Conservation (phyloP, 2,329 filamentous ascomycete species). For the Colletotrichum costaricense region DNA sequence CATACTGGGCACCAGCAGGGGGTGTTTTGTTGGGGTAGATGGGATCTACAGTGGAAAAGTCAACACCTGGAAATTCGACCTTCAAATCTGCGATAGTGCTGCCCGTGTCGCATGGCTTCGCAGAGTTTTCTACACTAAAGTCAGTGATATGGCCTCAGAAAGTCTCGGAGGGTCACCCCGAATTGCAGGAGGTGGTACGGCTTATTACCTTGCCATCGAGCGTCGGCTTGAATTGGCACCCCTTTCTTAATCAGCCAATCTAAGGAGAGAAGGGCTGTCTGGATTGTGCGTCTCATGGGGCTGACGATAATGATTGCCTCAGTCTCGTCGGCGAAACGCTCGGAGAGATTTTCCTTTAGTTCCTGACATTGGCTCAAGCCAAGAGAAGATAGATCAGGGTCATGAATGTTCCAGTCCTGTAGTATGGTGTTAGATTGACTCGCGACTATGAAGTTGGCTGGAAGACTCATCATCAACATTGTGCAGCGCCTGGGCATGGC, state of each 20-base stretch:
- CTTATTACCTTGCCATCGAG: constrained; percentile 73
- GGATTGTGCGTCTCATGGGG: constrained; percentile 73
- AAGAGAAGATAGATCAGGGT: constrained; percentile 62
- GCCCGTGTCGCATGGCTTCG: constrained; percentile 72
- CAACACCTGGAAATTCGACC: constrained; percentile 64
- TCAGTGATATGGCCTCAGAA: constrained; percentile 66
- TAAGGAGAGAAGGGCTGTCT: constrained; percentile 70
- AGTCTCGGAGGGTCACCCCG: constrained; percentile 56
- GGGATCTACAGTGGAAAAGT: constrained; percentile 68
- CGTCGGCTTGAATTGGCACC: constrained; percentile 66
- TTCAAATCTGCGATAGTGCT: constrained; percentile 55
- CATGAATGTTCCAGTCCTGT: constrained; percentile 62
- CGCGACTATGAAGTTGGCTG: background rate
- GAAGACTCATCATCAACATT: constrained; percentile 62
- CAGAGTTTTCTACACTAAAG: constrained; percentile 58
- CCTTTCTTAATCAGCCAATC: constrained; percentile 68
- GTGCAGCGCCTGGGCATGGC: constrained; percentile 83
- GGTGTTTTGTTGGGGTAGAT: constrained; percentile 73
- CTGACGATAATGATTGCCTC: constrained; percentile 68
- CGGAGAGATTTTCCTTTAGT: constrained; percentile 55
- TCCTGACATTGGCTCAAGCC: constrained; percentile 60
- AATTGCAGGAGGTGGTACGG: background rate
- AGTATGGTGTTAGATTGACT: constrained; percentile 37
- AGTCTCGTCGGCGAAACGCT: constrained; percentile 45
- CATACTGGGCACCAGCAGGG: constrained; percentile 57